phyloP scores from a whole-genome alignment of 371 early-diverging fungal species.

The Thermomucor indicae-seudaticae region DNA sequence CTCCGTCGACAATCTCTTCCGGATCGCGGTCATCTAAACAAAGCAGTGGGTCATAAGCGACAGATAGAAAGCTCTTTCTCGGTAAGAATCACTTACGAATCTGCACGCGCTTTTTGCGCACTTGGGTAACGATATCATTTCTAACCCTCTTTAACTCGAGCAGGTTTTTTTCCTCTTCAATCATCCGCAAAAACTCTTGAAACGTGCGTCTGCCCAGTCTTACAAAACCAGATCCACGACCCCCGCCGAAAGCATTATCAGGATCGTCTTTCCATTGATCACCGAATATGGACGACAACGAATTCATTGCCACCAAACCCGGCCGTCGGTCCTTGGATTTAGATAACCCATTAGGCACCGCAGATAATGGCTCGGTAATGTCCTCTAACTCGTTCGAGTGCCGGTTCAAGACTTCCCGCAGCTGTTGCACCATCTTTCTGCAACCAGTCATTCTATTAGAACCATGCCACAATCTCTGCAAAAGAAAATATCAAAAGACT shows the following conservation, averaged over 20 bases:
- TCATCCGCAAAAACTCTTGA: conserved; percentile 72
- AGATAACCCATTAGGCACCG: background rate
- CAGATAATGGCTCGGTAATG: background rate
- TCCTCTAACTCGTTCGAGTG: conserved; percentile 52
- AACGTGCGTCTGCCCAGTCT: conserved; percentile 51
- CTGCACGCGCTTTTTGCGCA: conserved; percentile 61
- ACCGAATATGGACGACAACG: conserved; percentile 24
- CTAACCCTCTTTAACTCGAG: conserved; percentile 62
- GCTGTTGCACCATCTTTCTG: conserved; percentile 67
- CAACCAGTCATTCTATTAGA: no score
- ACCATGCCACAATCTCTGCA: no score
- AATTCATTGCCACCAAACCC: conserved; percentile 10
- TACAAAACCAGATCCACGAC: conserved; percentile 10
- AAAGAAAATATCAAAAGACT: conserved; percentile 9
- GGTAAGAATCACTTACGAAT: conserved; percentile 32
- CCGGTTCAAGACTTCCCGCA: conserved; percentile 67
- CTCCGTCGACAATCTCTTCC: conserved; percentile 77
- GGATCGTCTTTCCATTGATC: conserved; percentile 21
- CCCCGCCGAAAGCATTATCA: conserved; percentile 6
- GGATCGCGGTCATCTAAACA: conserved; percentile 54
- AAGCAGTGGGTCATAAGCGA: background rate
- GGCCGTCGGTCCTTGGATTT: conserved; percentile 1
- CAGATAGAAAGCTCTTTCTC: no score
- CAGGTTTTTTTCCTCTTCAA: conserved; percentile 67
- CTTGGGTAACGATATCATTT: conserved; percentile 73